Evolutionary conservation across 225 moss, liverwort and hornwort species (phyloP), one percentile per base, ranked within the genome.

Genomic region (Marchantia polymorpha): DNA sequence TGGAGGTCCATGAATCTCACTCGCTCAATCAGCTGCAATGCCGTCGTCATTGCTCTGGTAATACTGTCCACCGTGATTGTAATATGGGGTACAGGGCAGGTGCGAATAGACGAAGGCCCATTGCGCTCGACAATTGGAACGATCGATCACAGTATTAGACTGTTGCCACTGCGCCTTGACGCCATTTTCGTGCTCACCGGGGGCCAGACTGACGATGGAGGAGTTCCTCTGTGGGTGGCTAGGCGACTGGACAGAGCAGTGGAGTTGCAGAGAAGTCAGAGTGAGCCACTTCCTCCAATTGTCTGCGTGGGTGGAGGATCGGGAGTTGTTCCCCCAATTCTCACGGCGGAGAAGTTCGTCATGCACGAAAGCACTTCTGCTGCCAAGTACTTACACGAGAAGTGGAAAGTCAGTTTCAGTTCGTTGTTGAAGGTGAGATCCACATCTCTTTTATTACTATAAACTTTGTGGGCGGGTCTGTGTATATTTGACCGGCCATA

Each of bases 171-270:
- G 74, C 75, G 77, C 25, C 79, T 90, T 52, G 86, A 92, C 74
- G 92, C 89, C 0, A 83, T 91, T 76, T 67, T 92, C 15, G 92
- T 92, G 14, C 85, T 91, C 7, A 88, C 86, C 39, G 89, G 92
- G 17, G 91, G 89, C 15, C 88, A 90, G 76, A 80, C 89, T 69
- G 13, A 77, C 0, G 86, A 77, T 29, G 89, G 90, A 72, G 87
- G 83, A 23, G 84, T 89, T 53, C 92, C 92, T 1, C 10, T 74
- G 12, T 90, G 92, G 92, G 90, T 89, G 11, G 85, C 87, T 77
- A 81, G 89, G 78, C 68, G 90, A 46, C 86, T 92, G 10, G 90
- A 92, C 77, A 81, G 81, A 81, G 92, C 89, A 50, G 83, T 87
- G 19, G 64, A 85, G 75, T 77, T 92, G 71, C 88, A 90, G 73